A percentile compares a stretch with the other conserved stretches of the same genome.
Conservation (phyloP, 148 eudicot genomes). For the Drosera capensis region DNA sequence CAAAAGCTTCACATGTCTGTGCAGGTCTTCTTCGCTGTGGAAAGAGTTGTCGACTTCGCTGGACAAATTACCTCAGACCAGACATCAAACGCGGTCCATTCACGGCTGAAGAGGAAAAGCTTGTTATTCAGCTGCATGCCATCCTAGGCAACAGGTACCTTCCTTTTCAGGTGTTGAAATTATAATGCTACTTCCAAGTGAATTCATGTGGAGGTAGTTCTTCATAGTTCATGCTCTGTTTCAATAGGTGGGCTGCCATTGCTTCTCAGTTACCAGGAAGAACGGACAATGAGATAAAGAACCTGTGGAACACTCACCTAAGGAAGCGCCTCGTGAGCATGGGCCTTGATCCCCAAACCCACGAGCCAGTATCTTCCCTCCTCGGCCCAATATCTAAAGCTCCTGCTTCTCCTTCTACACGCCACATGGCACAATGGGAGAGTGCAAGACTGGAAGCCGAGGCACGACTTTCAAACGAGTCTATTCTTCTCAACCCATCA, state of each 20-base stretch:
- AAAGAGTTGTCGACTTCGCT: constrained; percentile 79
- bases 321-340: constrained; percentile 51
- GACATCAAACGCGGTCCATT: constrained; percentile 72
- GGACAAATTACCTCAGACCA: constrained; percentile 77
- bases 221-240: not conserved
- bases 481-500: constrained; percentile 17
- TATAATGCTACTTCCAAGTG: not conserved
- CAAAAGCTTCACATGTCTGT: too few species aligned
- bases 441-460: constrained; percentile 95
- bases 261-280: constrained; percentile 84
- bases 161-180: not conserved
- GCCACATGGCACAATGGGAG: constrained; percentile 99
- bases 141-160: constrained; percentile 63
- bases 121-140: constrained; percentile 48
- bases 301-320: constrained; percentile 87
- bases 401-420: constrained; percentile 53
- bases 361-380: constrained; percentile 29
- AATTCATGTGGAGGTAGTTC: not conserved
- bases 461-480: constrained; percentile 75
- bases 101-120: constrained; percentile 51
- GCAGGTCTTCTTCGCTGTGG: constrained; percentile 72
- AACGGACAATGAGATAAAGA: constrained; percentile 92
- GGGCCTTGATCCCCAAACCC: constrained; percentile 86
- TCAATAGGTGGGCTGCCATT: constrained; percentile 82
- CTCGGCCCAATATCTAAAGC: constrained; percentile 16